Conservation (phyloP, 371 early-diverging fungal species). For the Smittium mucronatum region DNA sequence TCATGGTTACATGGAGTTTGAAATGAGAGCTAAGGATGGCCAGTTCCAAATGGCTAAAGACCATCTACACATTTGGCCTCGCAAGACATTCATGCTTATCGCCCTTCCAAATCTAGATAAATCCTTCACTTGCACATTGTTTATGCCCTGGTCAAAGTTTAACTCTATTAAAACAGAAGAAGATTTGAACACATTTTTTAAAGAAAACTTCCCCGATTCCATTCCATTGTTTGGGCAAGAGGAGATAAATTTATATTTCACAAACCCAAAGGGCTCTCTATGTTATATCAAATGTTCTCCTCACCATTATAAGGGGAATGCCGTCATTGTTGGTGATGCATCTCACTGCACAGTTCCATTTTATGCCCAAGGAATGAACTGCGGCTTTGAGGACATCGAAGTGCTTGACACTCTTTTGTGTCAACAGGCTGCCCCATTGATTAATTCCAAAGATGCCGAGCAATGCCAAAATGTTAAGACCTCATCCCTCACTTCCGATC, state of each 20-base stretch:
- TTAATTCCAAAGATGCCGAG: conserved; percentile 18
- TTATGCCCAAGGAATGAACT: conserved; percentile 95
- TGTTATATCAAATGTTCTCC: conserved; percentile 78
- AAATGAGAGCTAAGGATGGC: conserved; percentile 46
- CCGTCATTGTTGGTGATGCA: conserved; percentile 85
- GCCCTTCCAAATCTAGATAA: conserved; percentile 85
- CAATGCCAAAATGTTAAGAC: conserved; percentile 11
- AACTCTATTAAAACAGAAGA: conserved; percentile 54
- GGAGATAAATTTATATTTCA: conserved; percentile 58
- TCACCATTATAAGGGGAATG: conserved; percentile 61
- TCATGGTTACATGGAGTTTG: conserved; percentile 81
- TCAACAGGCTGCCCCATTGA: conserved; percentile 34
- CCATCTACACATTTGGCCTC: conserved; percentile 96
- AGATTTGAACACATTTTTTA: conserved; percentile 60
- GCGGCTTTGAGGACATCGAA: conserved; percentile 89
- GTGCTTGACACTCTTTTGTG: conserved; percentile 57
- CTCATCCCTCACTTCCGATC: conserved; percentile 14
- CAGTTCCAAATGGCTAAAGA: conserved; percentile 73
- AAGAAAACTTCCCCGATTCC: conserved; percentile 67
- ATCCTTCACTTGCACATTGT: conserved; percentile 91
- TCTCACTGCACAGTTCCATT: conserved; percentile 98
- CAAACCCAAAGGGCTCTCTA: conserved; percentile 73
- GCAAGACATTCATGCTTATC: conserved; percentile 89
- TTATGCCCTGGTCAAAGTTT: conserved; percentile 83
- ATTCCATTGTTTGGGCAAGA: conserved; percentile 66